These are phyloP conservation scores for Aspergillus ochraceoroseus DNA, from an alignment of 2,329 filamentous ascomycete species.

Conservation along the genomic window DNA sequence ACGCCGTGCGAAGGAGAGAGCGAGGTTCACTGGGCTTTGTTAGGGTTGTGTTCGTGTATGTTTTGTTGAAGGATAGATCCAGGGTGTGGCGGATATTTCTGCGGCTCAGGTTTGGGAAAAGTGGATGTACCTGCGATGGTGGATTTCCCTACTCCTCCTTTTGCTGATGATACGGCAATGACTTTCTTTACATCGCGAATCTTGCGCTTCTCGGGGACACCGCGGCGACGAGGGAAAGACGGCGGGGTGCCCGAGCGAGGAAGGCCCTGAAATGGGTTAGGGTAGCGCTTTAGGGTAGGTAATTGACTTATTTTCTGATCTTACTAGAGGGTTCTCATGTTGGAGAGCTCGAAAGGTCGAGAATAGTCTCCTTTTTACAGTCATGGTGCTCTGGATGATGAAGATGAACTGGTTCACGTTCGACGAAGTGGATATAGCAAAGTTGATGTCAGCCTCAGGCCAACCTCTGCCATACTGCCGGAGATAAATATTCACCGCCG, in stretches of 20 bases:
- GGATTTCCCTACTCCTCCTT: constrained; percentile 96
- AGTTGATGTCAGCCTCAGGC: constrained; percentile 7
- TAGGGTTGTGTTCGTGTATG: constrained; percentile 1
- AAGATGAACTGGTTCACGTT: not conserved
- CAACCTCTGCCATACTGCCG: constrained; percentile 19
- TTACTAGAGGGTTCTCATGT: constrained; percentile 91
- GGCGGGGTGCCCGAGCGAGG: constrained; percentile 68
- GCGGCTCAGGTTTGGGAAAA: too few relatives aligned
- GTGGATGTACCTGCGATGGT: constrained; percentile 67
- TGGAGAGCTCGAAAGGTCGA: constrained; percentile 52
- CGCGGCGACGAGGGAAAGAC: constrained; percentile 67
- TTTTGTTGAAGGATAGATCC: not conserved
- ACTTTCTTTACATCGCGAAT: constrained; percentile 84
- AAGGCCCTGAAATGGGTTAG: constrained; percentile 63
- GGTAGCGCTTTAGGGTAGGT: not conserved
- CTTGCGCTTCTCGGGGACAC: constrained; percentile 71
- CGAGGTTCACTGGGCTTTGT: constrained; percentile 61
- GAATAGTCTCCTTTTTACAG: constrained; percentile 46
- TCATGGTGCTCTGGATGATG: constrained; percentile 8
- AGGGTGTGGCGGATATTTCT: too few relatives aligned
- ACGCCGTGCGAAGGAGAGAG: constrained; percentile 75
- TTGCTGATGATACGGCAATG: constrained; percentile 95
- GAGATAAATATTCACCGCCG: constrained; percentile 20
- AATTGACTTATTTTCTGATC: too few relatives aligned
- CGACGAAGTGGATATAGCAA: not conserved